phyloP scores from a whole-genome alignment of 2,329 filamentous ascomycete species.

The Podosphaera xanthii region DNA sequence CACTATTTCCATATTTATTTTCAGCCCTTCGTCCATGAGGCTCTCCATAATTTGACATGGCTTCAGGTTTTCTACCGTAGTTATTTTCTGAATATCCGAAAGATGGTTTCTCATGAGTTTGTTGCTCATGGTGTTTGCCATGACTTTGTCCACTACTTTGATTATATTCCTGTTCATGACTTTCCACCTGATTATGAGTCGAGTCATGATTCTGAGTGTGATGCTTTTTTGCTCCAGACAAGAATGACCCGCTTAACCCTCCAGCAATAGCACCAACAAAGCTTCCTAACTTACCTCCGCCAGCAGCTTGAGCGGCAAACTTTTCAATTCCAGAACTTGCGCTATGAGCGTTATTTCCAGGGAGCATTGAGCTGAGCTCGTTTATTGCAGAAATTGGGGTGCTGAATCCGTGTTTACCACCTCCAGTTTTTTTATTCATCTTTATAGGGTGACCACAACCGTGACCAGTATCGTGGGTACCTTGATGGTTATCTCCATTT shows the following conservation, averaged over 20 bases:
- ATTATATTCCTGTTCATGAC: slow-evolving; percentile 34
- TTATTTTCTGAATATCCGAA: too few relatives aligned
- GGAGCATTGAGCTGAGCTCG: slow-evolving; percentile 29
- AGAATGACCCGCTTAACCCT: slow-evolving; percentile 39
- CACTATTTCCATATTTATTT: too few relatives aligned
- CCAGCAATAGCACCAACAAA: slow-evolving; percentile 47
- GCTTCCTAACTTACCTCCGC: slow-evolving; percentile 43
- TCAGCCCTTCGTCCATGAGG: too few relatives aligned
- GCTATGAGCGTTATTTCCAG: slow-evolving; percentile 9
- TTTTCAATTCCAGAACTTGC: slow-evolving; percentile 13
- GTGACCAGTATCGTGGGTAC: slow-evolving; percentile 63
- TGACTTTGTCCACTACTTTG: too few relatives aligned
- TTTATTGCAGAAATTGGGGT: slow-evolving; percentile 33
- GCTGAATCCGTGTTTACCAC: slow-evolving; percentile 25
- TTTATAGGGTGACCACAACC: slow-evolving; percentile 54
- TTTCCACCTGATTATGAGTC: slow-evolving; percentile 33
- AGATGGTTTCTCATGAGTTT: too few relatives aligned
- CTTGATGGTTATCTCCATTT: slow-evolving; percentile 65
- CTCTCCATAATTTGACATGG: too few relatives aligned
- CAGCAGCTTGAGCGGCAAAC: slow-evolving; percentile 33
- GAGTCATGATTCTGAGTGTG: slow-evolving; percentile 31
- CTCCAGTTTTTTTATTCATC: slow-evolving; percentile 42
- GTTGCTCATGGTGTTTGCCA: too few relatives aligned
- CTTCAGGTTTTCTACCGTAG: too few relatives aligned
- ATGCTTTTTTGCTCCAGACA: slow-evolving; percentile 25